Conservation (phyloP, 1,139 yeast genomes). For the Protomyces gravidus region DNA sequence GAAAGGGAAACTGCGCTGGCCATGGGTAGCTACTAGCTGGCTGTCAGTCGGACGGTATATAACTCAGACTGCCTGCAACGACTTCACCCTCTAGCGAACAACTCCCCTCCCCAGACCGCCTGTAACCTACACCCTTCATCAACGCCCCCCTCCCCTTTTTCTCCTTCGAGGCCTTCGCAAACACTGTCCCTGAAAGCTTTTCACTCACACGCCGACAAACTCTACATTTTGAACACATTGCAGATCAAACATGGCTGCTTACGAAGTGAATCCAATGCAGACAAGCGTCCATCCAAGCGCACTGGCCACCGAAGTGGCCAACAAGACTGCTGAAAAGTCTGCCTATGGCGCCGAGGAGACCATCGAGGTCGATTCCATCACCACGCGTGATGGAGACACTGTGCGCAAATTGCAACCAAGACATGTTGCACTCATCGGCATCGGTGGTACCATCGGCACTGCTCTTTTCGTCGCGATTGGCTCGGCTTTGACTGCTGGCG, state of each 20-base stretch:
- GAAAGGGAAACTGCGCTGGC: no score
- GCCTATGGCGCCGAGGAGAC: constrained; percentile 1
- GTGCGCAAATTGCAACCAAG: constrained; percentile 46
- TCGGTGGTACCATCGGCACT: constrained; percentile 52
- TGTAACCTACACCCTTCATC: not conserved
- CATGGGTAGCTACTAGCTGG: no score
- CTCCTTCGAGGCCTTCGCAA: no score
- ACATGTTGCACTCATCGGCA: constrained; percentile 50
- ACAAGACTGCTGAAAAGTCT: not conserved
- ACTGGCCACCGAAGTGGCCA: constrained; percentile 2
- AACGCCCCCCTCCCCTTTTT: not conserved
- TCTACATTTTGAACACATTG: not conserved
- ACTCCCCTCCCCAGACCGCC: not conserved
- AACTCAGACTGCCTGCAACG: no score
- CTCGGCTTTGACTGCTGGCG: constrained; percentile 69
- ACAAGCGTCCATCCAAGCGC: not conserved
- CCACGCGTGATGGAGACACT: constrained; percentile 25
- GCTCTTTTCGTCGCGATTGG: constrained; percentile 66
- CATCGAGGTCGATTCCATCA: constrained; percentile 14
- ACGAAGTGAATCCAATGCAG: not conserved
- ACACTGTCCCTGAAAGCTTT: not conserved
- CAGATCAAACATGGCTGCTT: not conserved
- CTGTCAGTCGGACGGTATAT: no score
- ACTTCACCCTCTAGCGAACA: no score
- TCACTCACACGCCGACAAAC: not conserved